Evolutionary conservation across 176 grass and related monocot species (phyloP).

Genomic region (Pontederia paniculata): DNA sequence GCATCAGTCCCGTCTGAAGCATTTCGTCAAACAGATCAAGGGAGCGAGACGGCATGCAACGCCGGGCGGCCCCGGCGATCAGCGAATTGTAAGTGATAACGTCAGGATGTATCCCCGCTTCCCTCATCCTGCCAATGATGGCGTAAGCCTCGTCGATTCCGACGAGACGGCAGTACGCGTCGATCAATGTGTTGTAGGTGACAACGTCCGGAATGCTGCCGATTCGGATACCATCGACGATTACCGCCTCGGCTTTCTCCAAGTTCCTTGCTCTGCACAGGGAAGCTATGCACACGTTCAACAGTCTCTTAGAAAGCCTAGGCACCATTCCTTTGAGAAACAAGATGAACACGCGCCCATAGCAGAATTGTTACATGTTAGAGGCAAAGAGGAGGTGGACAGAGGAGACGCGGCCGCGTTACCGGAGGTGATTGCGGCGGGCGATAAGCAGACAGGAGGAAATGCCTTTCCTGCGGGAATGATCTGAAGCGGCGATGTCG

Average conservation of each 20-base stretch:
- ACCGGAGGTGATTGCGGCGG: too few relatives aligned
- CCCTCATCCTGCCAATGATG: constrained; percentile 51
- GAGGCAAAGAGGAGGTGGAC: too few relatives aligned
- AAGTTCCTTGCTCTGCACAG: constrained; percentile 59
- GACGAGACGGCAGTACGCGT: constrained; percentile 41
- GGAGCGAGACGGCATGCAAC: constrained; percentile 26
- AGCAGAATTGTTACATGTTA: too few relatives aligned
- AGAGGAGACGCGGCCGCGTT: too few relatives aligned
- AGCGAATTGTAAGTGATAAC: constrained; percentile 84
- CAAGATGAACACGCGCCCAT: too few relatives aligned
- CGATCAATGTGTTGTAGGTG: constrained; percentile 77
- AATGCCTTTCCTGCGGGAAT: too few relatives aligned
- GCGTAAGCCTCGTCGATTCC: constrained; percentile 42
- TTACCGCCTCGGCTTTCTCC: constrained; percentile 40
- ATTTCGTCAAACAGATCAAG: constrained; percentile 91
- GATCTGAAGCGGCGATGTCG: too few relatives aligned
- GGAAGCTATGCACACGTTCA: constrained; percentile 63
- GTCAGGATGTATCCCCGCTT: constrained; percentile 54
- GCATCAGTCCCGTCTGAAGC: constrained; percentile 41
- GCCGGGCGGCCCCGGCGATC: constrained; percentile 31
- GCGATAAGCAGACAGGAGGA: too few relatives aligned
- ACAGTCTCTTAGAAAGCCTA: constrained; percentile 37
- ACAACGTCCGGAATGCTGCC: constrained; percentile 73
- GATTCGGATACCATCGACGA: constrained; percentile 71
- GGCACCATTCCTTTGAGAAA: constrained; percentile 22